Evolutionary conservation across 140 eudicot genomes (phyloP), one percentile per base, ranked within the genome.

Genomic region (Erigeron philadelphicus): DNA sequence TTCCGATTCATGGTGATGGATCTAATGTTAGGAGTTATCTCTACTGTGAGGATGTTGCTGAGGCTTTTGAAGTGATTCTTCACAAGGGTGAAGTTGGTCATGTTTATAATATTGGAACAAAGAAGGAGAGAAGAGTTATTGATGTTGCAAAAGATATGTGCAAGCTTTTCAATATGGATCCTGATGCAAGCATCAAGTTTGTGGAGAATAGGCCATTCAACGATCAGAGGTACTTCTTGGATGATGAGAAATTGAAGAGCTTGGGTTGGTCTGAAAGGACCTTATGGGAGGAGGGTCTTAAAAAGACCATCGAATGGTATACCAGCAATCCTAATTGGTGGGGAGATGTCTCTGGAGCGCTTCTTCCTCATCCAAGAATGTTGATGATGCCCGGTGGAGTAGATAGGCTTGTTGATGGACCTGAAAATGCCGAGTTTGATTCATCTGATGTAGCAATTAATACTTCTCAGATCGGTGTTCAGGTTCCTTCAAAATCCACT

Each of bases 281-380:
- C 8, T 61, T 82, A 3, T 90, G 97, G 97, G 95, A 85, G 64
- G 97, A 90, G 67, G 97, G 97, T 25, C 47, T 90, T 78, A 90
- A 74, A 60, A 90, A 90, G 73, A 90, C 97, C 6, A 87, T 87
- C 72, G 95, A 87, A 16, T 90, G 97, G 97, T 90, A 90, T 21
- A 80, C 79, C 7, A 87, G 79, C 68, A 88, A 92, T 66, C 98
- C 96, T 57, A 85, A 84, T 47, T 92, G 96, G 96, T 92, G 97
- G 98, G 98, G 98, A 2, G 96, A 91, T 81, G 98, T 91, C 5
- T 86, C 98, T 42, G 98, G 98, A 31, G 98, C 98, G 66, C 77
- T 91, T 82, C 79, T 91, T 69, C 98, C 98, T 68, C 98, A 91
- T 67, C 98, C 98, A 15, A 78, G 98, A 69, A 91, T 91, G 98